These are phyloP conservation scores for Fusarium denticulatum DNA, from an alignment of 2,329 filamentous ascomycete genomes.

Conservation along the genomic window DNA sequence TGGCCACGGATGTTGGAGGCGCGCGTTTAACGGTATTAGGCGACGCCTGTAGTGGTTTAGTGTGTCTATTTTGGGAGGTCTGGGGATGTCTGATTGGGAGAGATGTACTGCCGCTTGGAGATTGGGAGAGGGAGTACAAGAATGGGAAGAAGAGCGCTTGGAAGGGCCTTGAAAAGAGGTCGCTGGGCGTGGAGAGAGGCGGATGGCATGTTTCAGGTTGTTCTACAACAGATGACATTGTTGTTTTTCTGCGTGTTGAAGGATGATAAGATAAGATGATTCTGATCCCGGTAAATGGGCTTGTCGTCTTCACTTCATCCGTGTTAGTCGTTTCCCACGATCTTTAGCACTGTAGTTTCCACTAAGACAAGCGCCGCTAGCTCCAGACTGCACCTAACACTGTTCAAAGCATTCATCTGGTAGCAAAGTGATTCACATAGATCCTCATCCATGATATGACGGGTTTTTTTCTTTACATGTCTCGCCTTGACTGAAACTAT, in stretches of 20 bases:
- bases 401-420: background rate
- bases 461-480: background rate
- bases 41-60: slow-evolving; percentile 32
- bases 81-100: slow-evolving; percentile 25
- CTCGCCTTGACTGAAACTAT: background rate
- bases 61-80: slow-evolving; percentile 36
- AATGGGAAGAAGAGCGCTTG: slow-evolving; percentile 25
- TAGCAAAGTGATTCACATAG: background rate
- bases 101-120: slow-evolving; percentile 12
- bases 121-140: slow-evolving; percentile 26
- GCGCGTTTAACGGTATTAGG: slow-evolving; percentile 42
- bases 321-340: background rate
- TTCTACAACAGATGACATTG: background rate
- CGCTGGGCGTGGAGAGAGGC: slow-evolving; percentile 35
- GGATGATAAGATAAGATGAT: background rate
- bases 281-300: too few species aligned
- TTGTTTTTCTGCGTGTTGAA: background rate
- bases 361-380: background rate
- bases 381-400: background rate
- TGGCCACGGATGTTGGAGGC: slow-evolving; percentile 32
- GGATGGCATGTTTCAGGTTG: slow-evolving; percentile 37
- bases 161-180: background rate
- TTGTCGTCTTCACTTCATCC: background rate
- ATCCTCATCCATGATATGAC: background rate
- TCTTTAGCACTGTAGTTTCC: background rate